Base-by-base conservation (phyloP, 1,284 basidiomycete genomes). In the Ustilago curta region DNA sequence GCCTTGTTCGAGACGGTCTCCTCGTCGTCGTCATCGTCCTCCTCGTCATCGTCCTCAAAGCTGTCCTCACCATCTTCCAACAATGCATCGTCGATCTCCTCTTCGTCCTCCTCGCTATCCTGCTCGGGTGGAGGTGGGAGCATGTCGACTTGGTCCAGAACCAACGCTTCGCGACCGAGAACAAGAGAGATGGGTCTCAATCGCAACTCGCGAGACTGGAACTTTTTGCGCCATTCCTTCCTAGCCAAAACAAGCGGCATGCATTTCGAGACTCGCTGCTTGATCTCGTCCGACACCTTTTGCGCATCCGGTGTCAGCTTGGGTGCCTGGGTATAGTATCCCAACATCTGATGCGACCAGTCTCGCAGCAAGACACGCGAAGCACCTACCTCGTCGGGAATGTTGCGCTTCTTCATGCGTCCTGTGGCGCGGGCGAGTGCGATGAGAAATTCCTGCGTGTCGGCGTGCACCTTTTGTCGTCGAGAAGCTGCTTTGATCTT, bases 371-470 rank as follows among this genome's bases (percentile, higher is more conserved):
- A 23, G 7, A 78, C 59, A 45, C 82, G 75, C 23, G 78, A 77
- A 4, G 82, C 81, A 44, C 78, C 79, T 11, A 71, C 39, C 45
- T 71, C 59, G 56, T 83, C 81, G 12, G 82, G 82, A 23, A 83
- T 59, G 45, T 71, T 71, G 48, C 73, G 60, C 65, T 78, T 79
- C 70, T 76, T 79, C 58, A 80, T 66, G 21, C 78, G 76, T 21
- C 81, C 81, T 3, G 65, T 63, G 16, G 73, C 73, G 18, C 80
- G 67, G 5, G 82, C 82, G 12, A 83, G 64, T 8, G 75, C 77
- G 29, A 82, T 76, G 23, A 83, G 70, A 63, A 83, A 83, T 59
- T 83, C 77, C 42, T 83, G 70, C 31, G 81, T 77, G 52, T 83
- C 81, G 39, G 75, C 78, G 45, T 67, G 59, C 18, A 70, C 67